Base-by-base conservation (phyloP, 768 basidiomycete species). In the Trichaptum fuscoviolaceum region DNA sequence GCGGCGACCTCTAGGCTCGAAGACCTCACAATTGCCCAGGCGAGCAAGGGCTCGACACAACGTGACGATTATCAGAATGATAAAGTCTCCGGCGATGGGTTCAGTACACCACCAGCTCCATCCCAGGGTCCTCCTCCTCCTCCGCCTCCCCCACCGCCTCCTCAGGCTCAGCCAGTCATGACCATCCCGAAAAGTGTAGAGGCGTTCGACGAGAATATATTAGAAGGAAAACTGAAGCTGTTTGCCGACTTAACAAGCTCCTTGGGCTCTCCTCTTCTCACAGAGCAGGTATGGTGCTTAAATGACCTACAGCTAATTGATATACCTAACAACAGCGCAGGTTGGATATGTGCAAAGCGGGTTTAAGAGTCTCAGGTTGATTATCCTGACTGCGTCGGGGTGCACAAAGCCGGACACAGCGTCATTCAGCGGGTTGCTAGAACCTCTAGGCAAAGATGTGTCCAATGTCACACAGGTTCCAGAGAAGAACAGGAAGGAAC, bases 1-100 rank as follows among this genome's bases (percentile, higher is more conserved):
- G 97, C 97, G 26, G 93, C 95, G 9, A 95, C 94, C 7, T 93
- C 92, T 58, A 87, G 97, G 35, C 86, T 99, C 36, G 97, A 99
- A 77, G 97, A 99, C 73, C 81, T 95, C 67, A 90, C 90, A 42
- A 81, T 84, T 57, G 80, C 84, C 18, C 72, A 77, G 64, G 70
- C 77, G 69, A 66, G 69, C 65, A 60, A 73, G 65, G 69, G 71
- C 70, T 58, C 34, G 57, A 64, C 58, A 58, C 71, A 71, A 35
- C 73, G 71, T 24, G 64, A 69, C 10, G 57, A 68, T 17, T 64
- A 72, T 23, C 74, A 70, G 58, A 73, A 72, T 35, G 71, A 67
- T 58, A 71, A 42, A 66, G 68, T 57, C 52, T 67, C 57, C 65
- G 36, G 61, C 62, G 6, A 34, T 66, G 61, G 34, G 8, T 30